Evolutionary conservation across 371 early-diverging fungal species (phyloP).

Genomic region (Mucor mucedo): DNA sequence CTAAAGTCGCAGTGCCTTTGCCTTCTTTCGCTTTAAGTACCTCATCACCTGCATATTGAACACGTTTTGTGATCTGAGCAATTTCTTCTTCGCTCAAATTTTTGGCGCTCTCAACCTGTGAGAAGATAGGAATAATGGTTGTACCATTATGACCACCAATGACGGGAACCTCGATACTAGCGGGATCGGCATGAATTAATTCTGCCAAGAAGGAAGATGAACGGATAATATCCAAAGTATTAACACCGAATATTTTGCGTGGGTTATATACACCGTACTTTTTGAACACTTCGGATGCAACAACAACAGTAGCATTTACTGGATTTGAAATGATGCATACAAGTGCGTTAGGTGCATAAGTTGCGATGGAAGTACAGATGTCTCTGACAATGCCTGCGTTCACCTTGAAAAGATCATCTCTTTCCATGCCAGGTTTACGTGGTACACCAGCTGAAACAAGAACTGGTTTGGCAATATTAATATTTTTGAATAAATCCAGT

Average conservation of each 20-base stretch:
- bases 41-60: slow-evolving; percentile 94
- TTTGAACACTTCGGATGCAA: slow-evolving; percentile 86
- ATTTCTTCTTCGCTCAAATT: slow-evolving; percentile 69
- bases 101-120: slow-evolving; percentile 56
- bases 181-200: slow-evolving; percentile 53
- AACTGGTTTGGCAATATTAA: slow-evolving; percentile 44
- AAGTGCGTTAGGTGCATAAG: slow-evolving; percentile 82
- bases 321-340: slow-evolving; percentile 89
- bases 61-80: slow-evolving; percentile 78
- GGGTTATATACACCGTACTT: slow-evolving; percentile 76
- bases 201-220: slow-evolving; percentile 81
- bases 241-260: slow-evolving; percentile 87
- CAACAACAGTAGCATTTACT: slow-evolving; percentile 92
- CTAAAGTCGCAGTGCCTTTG: slow-evolving; percentile 81
- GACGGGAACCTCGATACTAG: slow-evolving; percentile 69
- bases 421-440: slow-evolving; percentile 92
- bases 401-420: slow-evolving; percentile 89
- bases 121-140: slow-evolving; percentile 84
- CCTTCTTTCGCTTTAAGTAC: slow-evolving; percentile 92
- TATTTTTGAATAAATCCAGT: background rate
- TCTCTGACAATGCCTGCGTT: slow-evolving; percentile 88
- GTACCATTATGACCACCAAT: slow-evolving; percentile 92
- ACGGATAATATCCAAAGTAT: slow-evolving; percentile 86
- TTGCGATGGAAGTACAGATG: slow-evolving; percentile 79
- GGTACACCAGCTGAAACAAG: slow-evolving; percentile 96